Base-by-base conservation (phyloP, 2,329 filamentous ascomycete genomes). In the Taxawa tesnikishii region DNA sequence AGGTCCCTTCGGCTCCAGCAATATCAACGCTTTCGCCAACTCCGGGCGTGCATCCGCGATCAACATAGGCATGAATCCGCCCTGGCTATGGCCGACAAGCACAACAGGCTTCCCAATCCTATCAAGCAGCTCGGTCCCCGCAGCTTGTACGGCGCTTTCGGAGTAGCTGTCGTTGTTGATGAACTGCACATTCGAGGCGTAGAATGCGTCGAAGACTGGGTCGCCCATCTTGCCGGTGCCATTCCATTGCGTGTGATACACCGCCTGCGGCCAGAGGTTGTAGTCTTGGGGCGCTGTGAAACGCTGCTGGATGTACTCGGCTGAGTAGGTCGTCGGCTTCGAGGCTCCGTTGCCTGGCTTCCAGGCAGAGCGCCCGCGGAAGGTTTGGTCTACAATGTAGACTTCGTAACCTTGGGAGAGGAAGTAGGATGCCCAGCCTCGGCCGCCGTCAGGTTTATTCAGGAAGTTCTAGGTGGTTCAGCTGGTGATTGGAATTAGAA, bases 1-100 rank as follows among this genome's bases (percentile, higher is more conserved):
- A 1, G 70, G 69, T 0, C 70, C 70, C 4, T 53, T 46, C 0
- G 70, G 70, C 42, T 75, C 71, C 9, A 75, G 38, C 1, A 61
- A 55, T 2, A 75, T 48, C 13, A 73, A 58, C 1, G 52, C 62
- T 13, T 58, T 59, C 2, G 73, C 62, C 0, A 65, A 49, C 0
- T 60, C 41, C 0, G 70, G 68, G 3, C 58, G 46, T 3, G 51
- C 47, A 40, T 76, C 70, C 2, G 62, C 64, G 6, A 65, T 54
- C 6, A 65, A 53, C 60, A 59, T 69, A 6, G 54, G 59, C 37
- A 60, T 58, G 8, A 53, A 53, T 1, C 62, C 60, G 4, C 65
- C 63, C 11, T 68, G 59, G 1, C 64, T 68, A 38, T 75, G 65
- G 0, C 62, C 62, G 8, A 75, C 38, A 3, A 73, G 43, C 25